These are phyloP conservation scores for Calophaca sinica DNA, from an alignment of 306 rosid species.

Conservation along the genomic window DNA sequence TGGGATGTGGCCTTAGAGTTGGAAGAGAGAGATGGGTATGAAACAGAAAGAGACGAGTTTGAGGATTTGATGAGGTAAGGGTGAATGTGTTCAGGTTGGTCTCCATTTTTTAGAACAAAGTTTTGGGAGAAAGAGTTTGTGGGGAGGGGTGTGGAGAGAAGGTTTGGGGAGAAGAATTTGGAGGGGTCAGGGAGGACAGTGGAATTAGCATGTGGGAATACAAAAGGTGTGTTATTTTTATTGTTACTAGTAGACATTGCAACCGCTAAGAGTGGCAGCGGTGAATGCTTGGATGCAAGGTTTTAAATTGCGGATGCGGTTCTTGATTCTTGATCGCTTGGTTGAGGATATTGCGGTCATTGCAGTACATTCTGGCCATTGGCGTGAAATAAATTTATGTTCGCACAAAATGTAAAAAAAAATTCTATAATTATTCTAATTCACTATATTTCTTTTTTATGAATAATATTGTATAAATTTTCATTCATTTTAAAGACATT, in stretches of 20 bases:
- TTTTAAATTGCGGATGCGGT: too few relatives aligned
- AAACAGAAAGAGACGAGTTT: conserved; percentile 57
- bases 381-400: too few relatives aligned
- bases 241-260: not conserved
- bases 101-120: conserved; percentile 68
- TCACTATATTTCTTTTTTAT: too few relatives aligned
- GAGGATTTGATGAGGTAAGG: conserved; percentile 68
- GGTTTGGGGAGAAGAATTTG: conserved; percentile 61
- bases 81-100: conserved; percentile 75
- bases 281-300: too few relatives aligned
- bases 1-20: conserved; percentile 54
- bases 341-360: too few relatives aligned
- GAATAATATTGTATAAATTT: too few relatives aligned
- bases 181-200: conserved; percentile 71
- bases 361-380: too few relatives aligned
- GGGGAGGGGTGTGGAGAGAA: conserved; percentile 63
- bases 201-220: conserved; percentile 62
- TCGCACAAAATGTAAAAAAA: too few relatives aligned
- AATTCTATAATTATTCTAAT: too few relatives aligned
- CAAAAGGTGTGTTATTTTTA: conserved; percentile 39
- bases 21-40: conserved; percentile 57
- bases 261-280: too few relatives aligned
- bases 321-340: too few relatives aligned
- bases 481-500: too few relatives aligned
- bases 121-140: conserved; percentile 82